Evolutionary conservation across 2,329 filamentous ascomycete genomes (phyloP).

Genomic region (Tolypocladium sp.): DNA sequence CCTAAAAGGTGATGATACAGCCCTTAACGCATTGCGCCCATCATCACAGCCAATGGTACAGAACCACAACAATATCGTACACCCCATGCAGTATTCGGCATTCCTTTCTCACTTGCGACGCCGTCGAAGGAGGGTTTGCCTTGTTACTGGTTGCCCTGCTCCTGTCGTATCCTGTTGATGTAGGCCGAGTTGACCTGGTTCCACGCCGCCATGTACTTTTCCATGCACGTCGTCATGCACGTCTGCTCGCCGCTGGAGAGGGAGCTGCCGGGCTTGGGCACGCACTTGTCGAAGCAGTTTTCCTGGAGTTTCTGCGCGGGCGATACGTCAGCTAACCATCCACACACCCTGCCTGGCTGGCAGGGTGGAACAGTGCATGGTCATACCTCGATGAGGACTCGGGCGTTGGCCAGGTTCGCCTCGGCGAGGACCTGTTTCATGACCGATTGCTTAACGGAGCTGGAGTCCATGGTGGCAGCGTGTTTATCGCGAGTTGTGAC

Average conservation of each 20-base stretch:
- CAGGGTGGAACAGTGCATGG: background rate
- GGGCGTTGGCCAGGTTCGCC: constrained; percentile 58
- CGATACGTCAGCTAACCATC: background rate
- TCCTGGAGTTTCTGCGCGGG: constrained; percentile 62
- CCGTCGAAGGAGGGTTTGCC: background rate
- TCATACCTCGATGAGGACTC: constrained; percentile 57
- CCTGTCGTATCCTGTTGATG: constrained; percentile 53
- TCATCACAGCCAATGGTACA: background rate
- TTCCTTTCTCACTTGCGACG: background rate
- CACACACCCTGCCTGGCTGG: background rate
- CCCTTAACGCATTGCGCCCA: background rate
- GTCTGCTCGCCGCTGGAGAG: constrained; percentile 59
- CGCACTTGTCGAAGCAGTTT: constrained; percentile 71
- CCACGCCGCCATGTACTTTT: constrained; percentile 78
- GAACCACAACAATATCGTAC: background rate
- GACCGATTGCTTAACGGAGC: constrained; percentile 49
- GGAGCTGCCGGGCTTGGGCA: constrained; percentile 58
- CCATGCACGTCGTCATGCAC: constrained; percentile 70
- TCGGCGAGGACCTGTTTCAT: constrained; percentile 57
- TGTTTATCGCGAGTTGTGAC: constrained; percentile 10
- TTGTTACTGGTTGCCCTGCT: constrained; percentile 26
- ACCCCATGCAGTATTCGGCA: background rate
- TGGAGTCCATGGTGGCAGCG: constrained; percentile 44
- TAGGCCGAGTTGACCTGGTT: constrained; percentile 64
- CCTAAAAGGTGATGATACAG: background rate